Base-by-base conservation (phyloP, 495 filamentous ascomycete species). In the Penicillium maclennaniae region DNA sequence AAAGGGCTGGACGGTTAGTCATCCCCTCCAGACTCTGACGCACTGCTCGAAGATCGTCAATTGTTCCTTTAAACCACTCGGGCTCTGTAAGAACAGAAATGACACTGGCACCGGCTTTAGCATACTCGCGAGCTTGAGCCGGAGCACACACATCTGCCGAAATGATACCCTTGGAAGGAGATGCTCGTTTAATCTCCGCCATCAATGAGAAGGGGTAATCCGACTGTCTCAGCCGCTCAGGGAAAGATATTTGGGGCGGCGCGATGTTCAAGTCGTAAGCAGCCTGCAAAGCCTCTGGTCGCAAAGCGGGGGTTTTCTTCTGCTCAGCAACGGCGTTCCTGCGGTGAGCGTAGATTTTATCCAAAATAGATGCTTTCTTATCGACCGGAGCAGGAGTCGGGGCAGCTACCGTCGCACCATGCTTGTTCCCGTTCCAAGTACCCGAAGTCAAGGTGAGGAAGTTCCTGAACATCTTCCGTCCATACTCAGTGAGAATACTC, bases 1-100 rank as follows among this genome's bases (percentile, higher is more conserved):
- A 76, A 6, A 99, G 78, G 8, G 92, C 93, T 4, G 93, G 93
- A 37, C 93, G 81, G 67, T 97, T 93, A 0, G 88, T 84, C 82
- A 97, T 88, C 10, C 87, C 89, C 56, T 91, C 85, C 15, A 99
- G 75, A 40, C 87, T 89, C 66, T 91, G 89, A 12, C 93, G 84
- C 25, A 96, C 93, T 48, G 86, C 82, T 42, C 90, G 85, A 34
- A 99, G 75, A 66, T 99, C 93, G 47, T 99, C 93, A 47, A 97
- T 89, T 57, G 87, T 92, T 26, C 93, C 93, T 70, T 97, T 97
- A 75, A 99, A 99, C 91, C 91, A 99, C 60, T 97, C 87, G 0
- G 93, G 93, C 70, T 99, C 93, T 0, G 93, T 99, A 47, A 99
- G 82, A 12, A 99, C 95, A 10, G 92, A 97, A 59, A 98, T 97